A percentile compares a stretch with the other conserved stretches of the same genome.
Evolutionary conservation across 192 early-diverging fungal genomes (phyloP).

Genomic region (Geranomyces variabilis): DNA sequence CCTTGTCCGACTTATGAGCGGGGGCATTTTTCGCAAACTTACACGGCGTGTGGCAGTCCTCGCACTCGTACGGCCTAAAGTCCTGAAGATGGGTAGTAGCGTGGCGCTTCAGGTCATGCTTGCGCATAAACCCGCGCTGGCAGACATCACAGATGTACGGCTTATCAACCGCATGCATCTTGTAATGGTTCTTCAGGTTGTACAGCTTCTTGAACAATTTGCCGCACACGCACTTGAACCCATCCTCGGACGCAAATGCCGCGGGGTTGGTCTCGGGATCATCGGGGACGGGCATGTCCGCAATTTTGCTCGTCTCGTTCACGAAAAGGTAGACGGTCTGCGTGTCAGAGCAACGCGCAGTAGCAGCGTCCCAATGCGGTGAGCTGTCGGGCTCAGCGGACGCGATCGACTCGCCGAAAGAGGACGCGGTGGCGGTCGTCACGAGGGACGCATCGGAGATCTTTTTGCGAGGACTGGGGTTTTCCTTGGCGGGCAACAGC

Average conservation of each 20-base stretch:
- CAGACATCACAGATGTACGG: slow-evolving; percentile 37
- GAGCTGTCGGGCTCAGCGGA: background rate
- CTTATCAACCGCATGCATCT: slow-evolving; percentile 21
- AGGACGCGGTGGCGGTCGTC: slow-evolving; percentile 9
- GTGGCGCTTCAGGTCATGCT: slow-evolving; percentile 52
- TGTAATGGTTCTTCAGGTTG: slow-evolving; percentile 36
- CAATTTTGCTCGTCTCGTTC: slow-evolving; percentile 16
- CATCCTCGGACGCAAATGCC: background rate
- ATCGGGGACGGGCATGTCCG: background rate
- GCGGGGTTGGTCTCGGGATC: slow-evolving; percentile 5
- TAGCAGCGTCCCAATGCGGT: background rate
- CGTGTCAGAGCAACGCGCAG: slow-evolving; percentile 27
- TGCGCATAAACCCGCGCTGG: slow-evolving; percentile 40
- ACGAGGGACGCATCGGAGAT: slow-evolving; percentile 1
- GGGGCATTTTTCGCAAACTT: no score
- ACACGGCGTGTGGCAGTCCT: slow-evolving; percentile 28
- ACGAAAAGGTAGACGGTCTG: slow-evolving; percentile 34
- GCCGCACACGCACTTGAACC: slow-evolving; percentile 38
- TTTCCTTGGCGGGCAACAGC: no score
- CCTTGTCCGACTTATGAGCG: background rate
- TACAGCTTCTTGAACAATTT: slow-evolving; percentile 37
- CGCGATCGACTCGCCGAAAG: slow-evolving; percentile 12
- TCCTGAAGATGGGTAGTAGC: slow-evolving; percentile 36
- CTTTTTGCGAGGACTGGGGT: background rate
- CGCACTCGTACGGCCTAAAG: slow-evolving; percentile 29